Evolutionary conservation across 1,139 yeast genomes (phyloP).

Genomic region (Pichia sp.): DNA sequence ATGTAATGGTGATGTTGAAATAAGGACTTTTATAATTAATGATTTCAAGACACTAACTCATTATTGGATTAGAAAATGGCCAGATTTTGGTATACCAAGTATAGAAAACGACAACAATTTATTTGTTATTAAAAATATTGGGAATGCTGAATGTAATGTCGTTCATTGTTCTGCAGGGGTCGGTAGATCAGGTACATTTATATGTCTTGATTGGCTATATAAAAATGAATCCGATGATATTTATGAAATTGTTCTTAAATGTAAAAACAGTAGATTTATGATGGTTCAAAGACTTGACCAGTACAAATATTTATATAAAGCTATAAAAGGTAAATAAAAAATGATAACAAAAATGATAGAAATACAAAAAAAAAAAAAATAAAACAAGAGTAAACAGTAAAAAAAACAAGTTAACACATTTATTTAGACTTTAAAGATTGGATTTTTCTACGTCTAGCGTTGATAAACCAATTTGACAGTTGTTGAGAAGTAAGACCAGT

Average conservation of each 20-base stretch:
- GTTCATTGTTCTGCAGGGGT: slow-evolving; percentile 86
- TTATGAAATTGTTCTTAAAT: slow-evolving; percentile 19
- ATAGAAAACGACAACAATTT: slow-evolving; percentile 36
- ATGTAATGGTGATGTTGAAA: background rate
- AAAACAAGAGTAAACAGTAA: too few relatives aligned
- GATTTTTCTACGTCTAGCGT: slow-evolving; percentile 84
- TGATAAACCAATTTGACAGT: slow-evolving; percentile 92
- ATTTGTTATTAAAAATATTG: slow-evolving; percentile 22
- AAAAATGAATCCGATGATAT: slow-evolving; percentile 18
- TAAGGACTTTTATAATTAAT: background rate
- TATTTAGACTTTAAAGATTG: slow-evolving; percentile 26
- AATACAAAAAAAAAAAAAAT: background rate
- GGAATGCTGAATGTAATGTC: slow-evolving; percentile 15
- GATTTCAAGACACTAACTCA: slow-evolving; percentile 5
- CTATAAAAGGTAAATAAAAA: too few relatives aligned
- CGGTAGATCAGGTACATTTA: slow-evolving; percentile 76
- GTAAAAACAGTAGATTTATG: slow-evolving; percentile 26
- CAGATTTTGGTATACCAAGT: slow-evolving; percentile 40
- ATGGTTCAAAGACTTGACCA: slow-evolving; percentile 30
- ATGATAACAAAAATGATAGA: too few relatives aligned
- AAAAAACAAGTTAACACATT: too few relatives aligned
- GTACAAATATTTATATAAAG: slow-evolving; percentile 24
- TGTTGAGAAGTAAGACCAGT: slow-evolving; percentile 92
- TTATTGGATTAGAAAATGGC: slow-evolving; percentile 32
- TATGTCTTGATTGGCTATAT: slow-evolving; percentile 53